Conservation (phyloP, 495 filamentous ascomycete genomes). For the Aspergillus campestris region DNA sequence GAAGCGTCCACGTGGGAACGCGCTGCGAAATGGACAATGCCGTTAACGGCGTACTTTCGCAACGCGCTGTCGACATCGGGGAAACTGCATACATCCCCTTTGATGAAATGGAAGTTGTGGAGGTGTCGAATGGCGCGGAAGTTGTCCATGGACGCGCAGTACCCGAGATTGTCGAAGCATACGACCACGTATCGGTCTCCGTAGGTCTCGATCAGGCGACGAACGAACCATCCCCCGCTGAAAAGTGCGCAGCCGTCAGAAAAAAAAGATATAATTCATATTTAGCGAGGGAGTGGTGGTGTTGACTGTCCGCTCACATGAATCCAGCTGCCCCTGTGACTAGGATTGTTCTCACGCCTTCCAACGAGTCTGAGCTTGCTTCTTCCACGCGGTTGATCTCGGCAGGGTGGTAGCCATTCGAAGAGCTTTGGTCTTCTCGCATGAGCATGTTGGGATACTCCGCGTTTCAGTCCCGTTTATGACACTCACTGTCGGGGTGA, state of each 20-base stretch:
- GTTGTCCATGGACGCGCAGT: background rate
- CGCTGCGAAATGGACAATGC: constrained; percentile 69
- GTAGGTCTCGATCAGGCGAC: background rate
- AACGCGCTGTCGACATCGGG: constrained; percentile 52
- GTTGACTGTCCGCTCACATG: constrained; percentile 1
- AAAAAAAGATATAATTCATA: too few relatives aligned
- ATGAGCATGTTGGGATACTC: too few relatives aligned
- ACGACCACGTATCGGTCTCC: background rate
- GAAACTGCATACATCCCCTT: constrained; percentile 59
- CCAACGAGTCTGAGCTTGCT: background rate
- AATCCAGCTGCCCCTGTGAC: constrained; percentile 9
- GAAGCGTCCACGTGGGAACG: constrained; percentile 66
- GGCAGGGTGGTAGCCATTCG: background rate
- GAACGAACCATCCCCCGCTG: constrained; percentile 2
- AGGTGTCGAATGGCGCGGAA: background rate
- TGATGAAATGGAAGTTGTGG: constrained; percentile 66
- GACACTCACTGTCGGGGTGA: background rate
- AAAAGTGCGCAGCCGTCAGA: background rate
- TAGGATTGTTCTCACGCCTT: constrained; percentile 3
- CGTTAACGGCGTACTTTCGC: constrained; percentile 56
- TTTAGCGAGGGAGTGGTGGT: too few relatives aligned
- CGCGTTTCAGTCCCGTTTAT: too few relatives aligned
- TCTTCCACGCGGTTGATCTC: background rate
- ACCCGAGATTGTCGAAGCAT: constrained; percentile 1
- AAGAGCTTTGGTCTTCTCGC: background rate